Percentiles rank a stretch among this genome's conserved stretches.
phyloP scores from a whole-genome alignment of 306 rosid species.

The Mimosa pudica region DNA sequence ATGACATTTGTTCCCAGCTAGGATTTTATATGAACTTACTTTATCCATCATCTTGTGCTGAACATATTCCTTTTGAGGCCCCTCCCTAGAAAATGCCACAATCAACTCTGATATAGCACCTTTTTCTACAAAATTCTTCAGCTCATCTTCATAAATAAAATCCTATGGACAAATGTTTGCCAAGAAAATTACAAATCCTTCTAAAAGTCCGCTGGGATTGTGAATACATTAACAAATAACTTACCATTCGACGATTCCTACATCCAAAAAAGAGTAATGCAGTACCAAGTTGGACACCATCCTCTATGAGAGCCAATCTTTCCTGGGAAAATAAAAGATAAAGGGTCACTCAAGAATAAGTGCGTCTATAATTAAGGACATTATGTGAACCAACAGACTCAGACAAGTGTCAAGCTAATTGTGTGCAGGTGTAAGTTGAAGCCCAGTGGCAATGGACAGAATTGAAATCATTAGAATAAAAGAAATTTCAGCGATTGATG shows the following conservation, averaged over 20 bases:
- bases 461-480: neutral
- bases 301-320: slow-evolving; percentile 75
- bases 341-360: slow-evolving; percentile 27
- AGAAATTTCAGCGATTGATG: neutral
- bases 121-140: slow-evolving; percentile 69
- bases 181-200: slow-evolving; percentile 34
- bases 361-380: neutral
- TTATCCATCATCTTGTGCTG: slow-evolving; percentile 83
- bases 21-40: slow-evolving; percentile 46
- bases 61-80: slow-evolving; percentile 83
- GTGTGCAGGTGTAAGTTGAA: neutral
- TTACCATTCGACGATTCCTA: slow-evolving; percentile 89
- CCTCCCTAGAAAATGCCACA: slow-evolving; percentile 90
- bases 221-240: slow-evolving; percentile 26
- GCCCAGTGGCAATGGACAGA: neutral
- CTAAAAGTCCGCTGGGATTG: slow-evolving; percentile 18
- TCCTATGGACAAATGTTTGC: slow-evolving; percentile 59
- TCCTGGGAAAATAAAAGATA: slow-evolving; percentile 61
- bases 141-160: slow-evolving; percentile 91
- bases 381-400: neutral
- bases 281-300: slow-evolving; percentile 75
- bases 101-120: slow-evolving; percentile 77
- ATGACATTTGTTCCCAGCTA: slow-evolving; percentile 8
- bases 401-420: slow-evolving; percentile 2
- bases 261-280: slow-evolving; percentile 93